phyloP scores from a whole-genome alignment of 1,284 basidiomycete genomes.

The Cutaneotrichosporon sp. region DNA sequence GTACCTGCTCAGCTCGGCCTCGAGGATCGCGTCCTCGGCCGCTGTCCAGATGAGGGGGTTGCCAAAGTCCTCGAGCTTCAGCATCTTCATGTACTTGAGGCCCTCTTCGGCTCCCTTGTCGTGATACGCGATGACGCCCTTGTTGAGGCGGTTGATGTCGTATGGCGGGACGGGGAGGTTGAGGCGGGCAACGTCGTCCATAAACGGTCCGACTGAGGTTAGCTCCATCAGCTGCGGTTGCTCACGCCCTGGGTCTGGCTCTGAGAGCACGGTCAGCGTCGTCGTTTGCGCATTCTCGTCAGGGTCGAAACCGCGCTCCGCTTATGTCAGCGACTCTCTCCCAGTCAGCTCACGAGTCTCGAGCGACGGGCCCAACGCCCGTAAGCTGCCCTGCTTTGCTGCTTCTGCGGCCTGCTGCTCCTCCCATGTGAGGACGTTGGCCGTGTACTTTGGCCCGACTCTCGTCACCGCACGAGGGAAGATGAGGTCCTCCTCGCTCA shows the following conservation, averaged over 20 bases:
- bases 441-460: constrained; percentile 82
- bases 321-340: constrained; percentile 16
- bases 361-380: constrained; percentile 33
- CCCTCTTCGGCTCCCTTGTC: constrained; percentile 35
- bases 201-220: constrained; percentile 36
- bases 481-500: constrained; percentile 90
- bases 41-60: constrained; percentile 37
- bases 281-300: constrained; percentile 42
- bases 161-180: constrained; percentile 41
- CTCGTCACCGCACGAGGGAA: constrained; percentile 88
- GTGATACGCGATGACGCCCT: constrained; percentile 33
- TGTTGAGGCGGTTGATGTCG: constrained; percentile 43
- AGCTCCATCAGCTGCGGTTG: not conserved
- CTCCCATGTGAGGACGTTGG: constrained; percentile 53
- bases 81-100: constrained; percentile 30
- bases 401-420: constrained; percentile 41
- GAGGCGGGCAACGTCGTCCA: constrained; percentile 36
- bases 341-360: constrained; percentile 29
- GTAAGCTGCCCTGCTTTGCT: constrained; percentile 22
- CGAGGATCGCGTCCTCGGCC: constrained; percentile 34
- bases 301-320: constrained; percentile 43
- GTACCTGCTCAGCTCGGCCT: constrained; percentile 40
- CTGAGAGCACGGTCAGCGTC: constrained; percentile 35
- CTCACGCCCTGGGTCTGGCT: constrained; percentile 43
- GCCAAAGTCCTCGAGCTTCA: constrained; percentile 36